These are phyloP conservation scores for Phytophthora pseudosyringae DNA, from an alignment of 352 stramenopile genomes.

Conservation along the genomic window DNA sequence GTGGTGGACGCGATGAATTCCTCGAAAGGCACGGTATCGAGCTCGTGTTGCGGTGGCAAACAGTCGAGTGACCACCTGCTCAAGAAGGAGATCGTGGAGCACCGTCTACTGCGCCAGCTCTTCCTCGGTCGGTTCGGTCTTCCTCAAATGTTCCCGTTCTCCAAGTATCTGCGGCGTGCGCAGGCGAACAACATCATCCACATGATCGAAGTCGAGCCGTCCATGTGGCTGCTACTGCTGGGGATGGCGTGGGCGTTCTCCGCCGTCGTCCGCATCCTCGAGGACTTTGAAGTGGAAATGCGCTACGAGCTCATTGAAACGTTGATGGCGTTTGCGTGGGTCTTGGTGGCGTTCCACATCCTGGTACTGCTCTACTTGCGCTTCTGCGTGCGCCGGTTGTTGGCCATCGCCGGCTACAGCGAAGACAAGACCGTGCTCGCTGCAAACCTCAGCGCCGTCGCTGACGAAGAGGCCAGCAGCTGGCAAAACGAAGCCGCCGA, in stretches of 20 bases:
- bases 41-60: conserved; percentile 6
- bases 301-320: conserved; percentile 39
- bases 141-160: conserved; percentile 61
- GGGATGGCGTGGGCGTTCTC: conserved; percentile 49
- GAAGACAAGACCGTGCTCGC: conserved; percentile 9
- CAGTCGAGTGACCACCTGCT: background rate
- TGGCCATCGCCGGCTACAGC: conserved; percentile 37
- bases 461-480: conserved; percentile 17
- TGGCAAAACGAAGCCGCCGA: conserved; percentile 31
- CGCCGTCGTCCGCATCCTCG: conserved; percentile 22
- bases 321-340: conserved; percentile 41
- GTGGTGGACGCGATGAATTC: conserved; percentile 31
- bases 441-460: conserved; percentile 14
- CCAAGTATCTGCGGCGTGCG: conserved; percentile 72
- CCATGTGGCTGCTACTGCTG: conserved; percentile 64
- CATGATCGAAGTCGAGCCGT: conserved; percentile 76
- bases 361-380: conserved; percentile 52
- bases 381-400: conserved; percentile 36
- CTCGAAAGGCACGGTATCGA: background rate
- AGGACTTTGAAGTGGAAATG: conserved; percentile 19
- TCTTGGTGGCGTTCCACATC: conserved; percentile 38
- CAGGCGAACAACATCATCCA: conserved; percentile 77
- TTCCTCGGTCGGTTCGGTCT: conserved; percentile 51
- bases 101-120: conserved; percentile 48
- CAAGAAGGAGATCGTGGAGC: conserved; percentile 31